Percentiles rank a stretch among this genome's conserved stretches.
Conservation (phyloP, 441 rosid genomes). For the Populus hybrid region DNA sequence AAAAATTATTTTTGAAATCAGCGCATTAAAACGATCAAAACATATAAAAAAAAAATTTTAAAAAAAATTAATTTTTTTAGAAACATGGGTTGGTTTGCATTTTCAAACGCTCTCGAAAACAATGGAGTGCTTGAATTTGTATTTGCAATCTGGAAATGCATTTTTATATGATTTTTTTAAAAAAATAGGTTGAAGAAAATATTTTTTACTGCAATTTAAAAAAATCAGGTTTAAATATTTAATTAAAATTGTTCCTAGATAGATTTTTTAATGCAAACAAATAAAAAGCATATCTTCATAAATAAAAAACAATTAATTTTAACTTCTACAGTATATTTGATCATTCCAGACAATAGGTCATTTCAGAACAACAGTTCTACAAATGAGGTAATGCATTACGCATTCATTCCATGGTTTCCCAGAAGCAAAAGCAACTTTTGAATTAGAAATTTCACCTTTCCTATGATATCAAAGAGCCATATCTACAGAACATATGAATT, state of each 20-base stretch:
- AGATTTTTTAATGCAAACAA: neutral
- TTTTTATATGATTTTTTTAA: slow-evolving; percentile 26
- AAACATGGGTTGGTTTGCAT: no score
- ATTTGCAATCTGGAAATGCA: slow-evolving; percentile 54
- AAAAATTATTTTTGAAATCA: no score
- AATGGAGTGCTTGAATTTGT: slow-evolving; percentile 39
- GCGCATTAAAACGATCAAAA: no score
- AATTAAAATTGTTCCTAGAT: no score
- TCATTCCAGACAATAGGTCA: neutral
- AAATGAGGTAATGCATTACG: neutral
- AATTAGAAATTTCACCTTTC: neutral
- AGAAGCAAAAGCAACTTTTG: neutral
- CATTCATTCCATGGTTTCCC: neutral
- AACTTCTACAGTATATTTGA: neutral
- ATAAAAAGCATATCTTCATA: no score
- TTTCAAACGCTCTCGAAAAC: no score
- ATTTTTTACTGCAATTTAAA: no score
- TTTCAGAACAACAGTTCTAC: neutral
- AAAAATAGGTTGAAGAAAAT: neutral
- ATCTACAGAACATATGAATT: neutral
- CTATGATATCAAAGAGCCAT: neutral
- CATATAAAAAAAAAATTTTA: no score
- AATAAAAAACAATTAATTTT: no score
- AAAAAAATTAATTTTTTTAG: no score
- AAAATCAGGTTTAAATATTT: no score